These are phyloP conservation scores for Mycena metata DNA, from an alignment of 768 basidiomycete genomes.

Conservation along the genomic window DNA sequence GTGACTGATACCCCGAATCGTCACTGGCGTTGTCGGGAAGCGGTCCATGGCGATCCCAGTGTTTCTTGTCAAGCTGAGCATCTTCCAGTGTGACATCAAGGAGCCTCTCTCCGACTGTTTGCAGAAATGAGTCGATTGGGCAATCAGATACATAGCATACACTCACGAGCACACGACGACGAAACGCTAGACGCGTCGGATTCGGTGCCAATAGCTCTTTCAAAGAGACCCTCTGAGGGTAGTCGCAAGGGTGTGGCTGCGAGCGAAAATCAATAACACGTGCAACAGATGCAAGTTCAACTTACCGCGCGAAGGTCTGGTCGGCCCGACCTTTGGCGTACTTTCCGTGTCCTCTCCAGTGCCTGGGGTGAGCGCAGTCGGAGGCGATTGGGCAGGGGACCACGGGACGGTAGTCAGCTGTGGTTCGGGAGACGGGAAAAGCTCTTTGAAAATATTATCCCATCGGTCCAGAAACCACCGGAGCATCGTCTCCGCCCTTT, in stretches of 20 bases:
- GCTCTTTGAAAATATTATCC: slow-evolving; percentile 48
- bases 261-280: slow-evolving; percentile 1
- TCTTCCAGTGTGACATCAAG: slow-evolving; percentile 42
- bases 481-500: slow-evolving; percentile 47
- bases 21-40: slow-evolving; percentile 16
- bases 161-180: slow-evolving; percentile 37
- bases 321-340: slow-evolving; percentile 4
- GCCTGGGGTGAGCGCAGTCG: neutral
- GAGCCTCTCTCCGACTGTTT: slow-evolving; percentile 45
- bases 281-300: neutral
- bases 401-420: slow-evolving; percentile 9
- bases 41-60: slow-evolving; percentile 11
- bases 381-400: neutral
- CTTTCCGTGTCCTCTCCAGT: neutral
- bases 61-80: slow-evolving; percentile 25
- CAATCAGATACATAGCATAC: neutral
- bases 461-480: slow-evolving; percentile 53
- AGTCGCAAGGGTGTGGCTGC: slow-evolving; percentile 24
- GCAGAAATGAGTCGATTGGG: neutral
- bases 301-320: slow-evolving; percentile 10
- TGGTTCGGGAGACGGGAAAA: slow-evolving; percentile 44
- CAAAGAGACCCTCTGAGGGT: slow-evolving; percentile 32
- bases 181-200: slow-evolving; percentile 37
- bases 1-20: slow-evolving; percentile 34
- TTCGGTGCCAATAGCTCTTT: slow-evolving; percentile 19